These are phyloP conservation scores for Casaregolazyma lundiana DNA, from an alignment of 1,139 yeast species.

Conservation along the genomic window DNA sequence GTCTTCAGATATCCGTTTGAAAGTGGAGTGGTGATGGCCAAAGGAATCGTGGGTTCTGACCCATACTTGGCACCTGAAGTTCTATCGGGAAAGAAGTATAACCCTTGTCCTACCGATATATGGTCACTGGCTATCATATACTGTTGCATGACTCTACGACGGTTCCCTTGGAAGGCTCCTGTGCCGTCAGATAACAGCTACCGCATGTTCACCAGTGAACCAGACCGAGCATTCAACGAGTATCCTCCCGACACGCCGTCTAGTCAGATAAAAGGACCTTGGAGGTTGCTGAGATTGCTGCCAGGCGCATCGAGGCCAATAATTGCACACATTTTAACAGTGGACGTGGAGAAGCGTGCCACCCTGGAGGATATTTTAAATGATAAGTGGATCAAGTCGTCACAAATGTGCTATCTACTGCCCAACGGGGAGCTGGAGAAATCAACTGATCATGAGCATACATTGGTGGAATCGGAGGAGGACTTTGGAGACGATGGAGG, in stretches of 20 bases:
- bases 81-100: constrained; percentile 63
- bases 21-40: constrained; percentile 69
- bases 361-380: constrained; percentile 59
- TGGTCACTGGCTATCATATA: constrained; percentile 96
- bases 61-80: constrained; percentile 98
- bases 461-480: constrained; percentile 46
- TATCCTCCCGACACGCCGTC: constrained; percentile 12
- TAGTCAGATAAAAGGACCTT: constrained; percentile 60
- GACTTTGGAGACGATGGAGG: background rate
- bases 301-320: constrained; percentile 85
- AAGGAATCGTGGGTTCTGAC: constrained; percentile 96
- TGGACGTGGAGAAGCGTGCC: constrained; percentile 67
- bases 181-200: constrained; percentile 81
- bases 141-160: constrained; percentile 90
- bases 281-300: constrained; percentile 75
- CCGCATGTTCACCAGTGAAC: constrained; percentile 45
- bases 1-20: constrained; percentile 92
- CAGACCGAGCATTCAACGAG: constrained; percentile 9
- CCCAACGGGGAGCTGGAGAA: constrained; percentile 41
- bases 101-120: constrained; percentile 89
- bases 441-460: constrained; percentile 54
- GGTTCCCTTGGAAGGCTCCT: constrained; percentile 98
- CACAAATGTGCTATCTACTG: constrained; percentile 43
- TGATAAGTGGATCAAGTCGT: constrained; percentile 70
- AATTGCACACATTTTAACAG: constrained; percentile 64